Evolutionary conservation across 768 basidiomycete species (phyloP).

Genomic region (Macrolepiota albuminosa): DNA sequence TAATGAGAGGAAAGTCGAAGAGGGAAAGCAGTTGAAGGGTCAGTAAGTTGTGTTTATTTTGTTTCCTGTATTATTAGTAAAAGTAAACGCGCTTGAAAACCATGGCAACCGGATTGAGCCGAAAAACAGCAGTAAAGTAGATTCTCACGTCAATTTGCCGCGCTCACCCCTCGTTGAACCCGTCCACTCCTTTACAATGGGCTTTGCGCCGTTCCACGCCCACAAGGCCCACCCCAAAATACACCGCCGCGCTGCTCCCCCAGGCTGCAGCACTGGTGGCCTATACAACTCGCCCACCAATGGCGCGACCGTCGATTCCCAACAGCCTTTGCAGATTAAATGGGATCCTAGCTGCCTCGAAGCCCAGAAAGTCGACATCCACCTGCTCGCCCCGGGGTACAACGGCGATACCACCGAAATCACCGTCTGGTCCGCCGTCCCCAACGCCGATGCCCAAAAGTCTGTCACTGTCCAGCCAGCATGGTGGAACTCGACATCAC

Average conservation of each 20-base stretch:
- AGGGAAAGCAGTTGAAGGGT: constrained; percentile 30
- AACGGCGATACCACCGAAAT: constrained; percentile 32
- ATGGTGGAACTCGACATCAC: constrained; percentile 65
- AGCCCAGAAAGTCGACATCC: constrained; percentile 56
- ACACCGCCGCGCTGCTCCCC: neutral
- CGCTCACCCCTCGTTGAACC: neutral
- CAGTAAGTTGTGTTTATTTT: constrained; percentile 7
- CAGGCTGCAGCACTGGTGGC: constrained; percentile 52
- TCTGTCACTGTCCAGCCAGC: constrained; percentile 46
- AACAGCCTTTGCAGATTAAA: constrained; percentile 46
- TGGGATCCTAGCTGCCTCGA: constrained; percentile 64
- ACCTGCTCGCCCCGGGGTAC: constrained; percentile 51
- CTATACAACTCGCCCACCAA: constrained; percentile 57
- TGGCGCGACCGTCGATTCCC: constrained; percentile 40
- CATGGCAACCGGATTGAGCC: neutral
- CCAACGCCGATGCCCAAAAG: constrained; percentile 44
- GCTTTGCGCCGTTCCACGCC: neutral
- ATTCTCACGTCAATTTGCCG: neutral
- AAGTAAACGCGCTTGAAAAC: no score
- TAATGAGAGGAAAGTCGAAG: constrained; percentile 32
- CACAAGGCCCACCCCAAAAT: neutral
- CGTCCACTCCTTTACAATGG: neutral
- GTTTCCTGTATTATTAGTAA: neutral
- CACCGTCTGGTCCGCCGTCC: constrained; percentile 54
- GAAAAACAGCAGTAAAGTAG: neutral